Base-by-base conservation (phyloP, 306 rosid species). In the Gastrolobium bilobum region DNA sequence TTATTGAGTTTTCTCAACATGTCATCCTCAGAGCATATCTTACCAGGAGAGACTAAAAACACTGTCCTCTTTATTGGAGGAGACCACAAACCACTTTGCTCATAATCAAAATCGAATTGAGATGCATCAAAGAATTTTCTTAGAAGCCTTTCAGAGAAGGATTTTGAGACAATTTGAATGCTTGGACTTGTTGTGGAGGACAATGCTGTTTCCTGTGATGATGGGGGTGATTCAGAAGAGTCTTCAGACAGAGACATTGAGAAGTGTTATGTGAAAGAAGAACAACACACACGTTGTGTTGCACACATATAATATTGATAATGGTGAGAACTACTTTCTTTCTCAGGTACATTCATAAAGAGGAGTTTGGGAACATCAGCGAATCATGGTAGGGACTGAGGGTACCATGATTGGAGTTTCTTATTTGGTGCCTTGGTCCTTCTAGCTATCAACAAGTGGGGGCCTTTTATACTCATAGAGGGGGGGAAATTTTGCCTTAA, bases 81-180 rank as follows among this genome's bases (percentile, higher is more conserved):
- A 72, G 94, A 90, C 94, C 94, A 90, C 77, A 90, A 54, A 8
- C 90, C 79, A 75, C 94, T 90, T 68, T 90, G 79, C 78, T 82
- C 66, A 39, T 82, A 86, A 54, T 86, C 89, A 33, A 86, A 90
- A 65, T 84, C 89, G 46, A 80, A 86, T 52, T 90, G 82, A 11
- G 90, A 82, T 8, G 90, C 86, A 39, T 90, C 87, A 46, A 84
- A 90, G 85, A 88, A 88, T 79, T 90, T 90, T 39, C 90, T 90
- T 10, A 90, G 76, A 44, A 90, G 91, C 75, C 94, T 87, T 3
- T 90, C 91, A 0, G 94, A 90, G 7, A 78, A 82, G 8, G 92
- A 82, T 58, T 88, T 82, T 1, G 94, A 84, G 29, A 90, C 90
- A 37, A 84, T 65, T 65, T 84, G 91, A 71, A 81, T 50, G 42